A percentile compares a stretch with the other conserved stretches of the same genome.
phyloP scores from a whole-genome alignment of 345 rosid species.

The Brassica cretica region DNA sequence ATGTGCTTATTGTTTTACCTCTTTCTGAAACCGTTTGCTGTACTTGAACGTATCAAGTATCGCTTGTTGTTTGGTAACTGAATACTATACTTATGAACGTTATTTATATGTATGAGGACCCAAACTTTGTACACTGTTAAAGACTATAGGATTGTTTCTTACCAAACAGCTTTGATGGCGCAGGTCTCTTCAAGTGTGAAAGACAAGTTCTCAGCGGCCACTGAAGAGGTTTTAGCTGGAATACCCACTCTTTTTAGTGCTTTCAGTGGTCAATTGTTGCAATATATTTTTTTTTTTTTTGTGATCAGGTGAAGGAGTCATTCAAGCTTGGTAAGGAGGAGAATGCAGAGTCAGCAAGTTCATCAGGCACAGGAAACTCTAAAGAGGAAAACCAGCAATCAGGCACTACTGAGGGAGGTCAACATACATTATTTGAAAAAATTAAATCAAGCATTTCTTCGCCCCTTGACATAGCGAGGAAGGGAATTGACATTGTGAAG shows the following conservation, averaged over 20 bases:
- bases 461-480: conserved; percentile 73
- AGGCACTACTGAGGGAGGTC: conserved; percentile 42
- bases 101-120: not conserved
- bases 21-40: not conserved
- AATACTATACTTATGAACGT: not conserved
- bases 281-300: not conserved
- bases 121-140: conserved; percentile 11
- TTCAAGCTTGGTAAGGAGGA: conserved; percentile 60
- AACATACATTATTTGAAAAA: conserved; percentile 66
- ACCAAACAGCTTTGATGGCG: conserved; percentile 21
- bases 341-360: conserved; percentile 40
- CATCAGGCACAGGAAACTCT: conserved; percentile 49
- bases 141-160: conserved; percentile 2
- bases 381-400: conserved; percentile 53
- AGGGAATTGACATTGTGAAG: conserved; percentile 84
- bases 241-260: conserved; percentile 6
- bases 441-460: conserved; percentile 67
- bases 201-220: conserved; percentile 74
- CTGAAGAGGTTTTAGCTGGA: conserved; percentile 70
- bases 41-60: not conserved
- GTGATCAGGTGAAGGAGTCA: conserved; percentile 71
- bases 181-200: conserved; percentile 81
- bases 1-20: not conserved
- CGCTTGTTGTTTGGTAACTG: not conserved
- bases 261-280: conserved; percentile 4